Evolutionary conservation across 2,329 filamentous ascomycete species (phyloP).

Genomic region (Trichoderma koningiopsis): DNA sequence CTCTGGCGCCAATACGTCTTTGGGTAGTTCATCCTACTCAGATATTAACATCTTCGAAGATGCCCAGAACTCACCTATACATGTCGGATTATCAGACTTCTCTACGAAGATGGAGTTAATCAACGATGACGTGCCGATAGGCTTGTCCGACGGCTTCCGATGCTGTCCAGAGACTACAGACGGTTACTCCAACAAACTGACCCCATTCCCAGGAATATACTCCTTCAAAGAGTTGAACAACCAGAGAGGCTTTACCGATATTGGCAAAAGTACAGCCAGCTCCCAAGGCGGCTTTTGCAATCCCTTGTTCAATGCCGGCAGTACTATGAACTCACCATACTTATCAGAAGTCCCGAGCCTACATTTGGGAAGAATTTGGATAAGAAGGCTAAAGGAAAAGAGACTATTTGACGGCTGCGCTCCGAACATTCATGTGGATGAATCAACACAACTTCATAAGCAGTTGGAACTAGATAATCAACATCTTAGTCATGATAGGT

Average conservation of each 20-base stretch:
- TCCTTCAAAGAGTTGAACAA: not conserved
- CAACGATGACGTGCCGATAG: not conserved
- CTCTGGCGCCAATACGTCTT: not conserved
- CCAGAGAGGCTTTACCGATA: not conserved
- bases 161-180: not conserved
- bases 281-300: not conserved
- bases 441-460: not conserved
- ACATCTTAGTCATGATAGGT: not conserved
- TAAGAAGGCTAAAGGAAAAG: conserved; percentile 3
- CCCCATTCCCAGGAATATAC: not conserved
- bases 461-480: not conserved
- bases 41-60: not conserved
- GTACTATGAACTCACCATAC: not conserved
- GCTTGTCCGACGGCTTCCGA: not conserved
- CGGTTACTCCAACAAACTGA: too few relatives aligned
- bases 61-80: not conserved
- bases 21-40: not conserved
- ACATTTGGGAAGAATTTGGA: not conserved
- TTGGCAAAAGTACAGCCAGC: not conserved
- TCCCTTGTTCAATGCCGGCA: not conserved
- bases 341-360: not conserved
- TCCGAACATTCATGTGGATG: not conserved
- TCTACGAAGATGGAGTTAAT: not conserved
- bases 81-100: not conserved
- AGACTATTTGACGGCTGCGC: conserved; percentile 3